phyloP scores from a whole-genome alignment of 176 grass and related monocot species.

The Cenchrus purpureus region DNA sequence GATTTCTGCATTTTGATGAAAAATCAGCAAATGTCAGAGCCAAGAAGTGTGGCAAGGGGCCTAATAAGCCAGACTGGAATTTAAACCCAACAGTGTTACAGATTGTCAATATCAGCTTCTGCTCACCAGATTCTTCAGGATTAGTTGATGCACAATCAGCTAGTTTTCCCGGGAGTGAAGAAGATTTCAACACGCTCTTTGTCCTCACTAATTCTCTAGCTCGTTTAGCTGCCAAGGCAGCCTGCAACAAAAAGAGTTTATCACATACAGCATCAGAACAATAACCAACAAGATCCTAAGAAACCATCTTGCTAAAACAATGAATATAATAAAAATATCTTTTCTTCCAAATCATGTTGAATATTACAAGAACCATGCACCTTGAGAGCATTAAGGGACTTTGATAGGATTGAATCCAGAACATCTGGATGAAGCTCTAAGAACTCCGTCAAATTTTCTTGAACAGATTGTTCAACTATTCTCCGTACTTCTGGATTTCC shows the following conservation, averaged over 20 bases:
- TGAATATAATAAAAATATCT: conserved; percentile 13
- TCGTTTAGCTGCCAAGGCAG: conserved; percentile 90
- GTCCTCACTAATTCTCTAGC: conserved; percentile 94
- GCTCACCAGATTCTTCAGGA: conserved; percentile 91
- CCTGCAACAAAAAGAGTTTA: conserved; percentile 48
- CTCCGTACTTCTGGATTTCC: conserved; percentile 97
- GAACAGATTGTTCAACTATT: conserved; percentile 91
- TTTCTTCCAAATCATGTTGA: neutral
- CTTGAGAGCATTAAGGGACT: conserved; percentile 97
- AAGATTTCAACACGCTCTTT: conserved; percentile 95
- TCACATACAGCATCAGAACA: conserved; percentile 46
- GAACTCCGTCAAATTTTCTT: conserved; percentile 90
- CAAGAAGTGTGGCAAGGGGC: neutral
- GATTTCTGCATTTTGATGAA: conserved; percentile 75
- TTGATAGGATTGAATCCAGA: conserved; percentile 80
- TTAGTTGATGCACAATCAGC: conserved; percentile 85
- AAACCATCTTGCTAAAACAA: conserved; percentile 20
- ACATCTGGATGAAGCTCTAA: conserved; percentile 91
- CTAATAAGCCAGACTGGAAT: neutral
- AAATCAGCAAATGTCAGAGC: conserved; percentile 37
- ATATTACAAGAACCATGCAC: conserved; percentile 51
- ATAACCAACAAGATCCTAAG: conserved; percentile 1
- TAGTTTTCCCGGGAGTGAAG: conserved; percentile 92
- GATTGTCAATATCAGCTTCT: conserved; percentile 1
- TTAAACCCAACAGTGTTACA: neutral